phyloP scores from a whole-genome alignment of 495 filamentous ascomycete species.

The Acidomyces sp. region DNA sequence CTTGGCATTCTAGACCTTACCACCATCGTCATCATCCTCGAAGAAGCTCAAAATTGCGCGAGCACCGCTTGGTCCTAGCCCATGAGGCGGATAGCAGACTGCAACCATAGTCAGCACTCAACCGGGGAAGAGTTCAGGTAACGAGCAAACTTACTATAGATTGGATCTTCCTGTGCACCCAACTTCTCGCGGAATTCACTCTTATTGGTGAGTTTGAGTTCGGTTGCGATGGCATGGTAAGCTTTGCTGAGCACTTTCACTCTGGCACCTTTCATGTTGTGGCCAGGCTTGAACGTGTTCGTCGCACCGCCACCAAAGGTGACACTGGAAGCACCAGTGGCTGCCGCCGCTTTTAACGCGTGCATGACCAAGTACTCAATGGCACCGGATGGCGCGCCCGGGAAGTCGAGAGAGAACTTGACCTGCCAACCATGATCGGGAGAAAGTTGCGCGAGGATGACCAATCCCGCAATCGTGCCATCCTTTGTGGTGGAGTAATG shows the following conservation, averaged over 20 bases:
- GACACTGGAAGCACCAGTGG: slow-evolving; percentile 47
- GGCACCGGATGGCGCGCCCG: slow-evolving; percentile 58
- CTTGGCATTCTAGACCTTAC: slow-evolving; percentile 16
- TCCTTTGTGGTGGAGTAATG: slow-evolving; percentile 57
- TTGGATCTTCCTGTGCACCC: slow-evolving; percentile 59
- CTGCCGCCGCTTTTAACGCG: slow-evolving; percentile 56
- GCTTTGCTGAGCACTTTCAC: slow-evolving; percentile 62
- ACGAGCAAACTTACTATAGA: slow-evolving; percentile 35
- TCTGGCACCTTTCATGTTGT: slow-evolving; percentile 59
- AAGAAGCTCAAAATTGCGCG: slow-evolving; percentile 72
- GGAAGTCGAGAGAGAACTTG: slow-evolving; percentile 81
- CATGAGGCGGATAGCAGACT: slow-evolving; percentile 69
- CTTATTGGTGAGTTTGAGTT: slow-evolving; percentile 67
- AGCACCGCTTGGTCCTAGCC: slow-evolving; percentile 60
- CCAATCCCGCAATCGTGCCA: slow-evolving; percentile 56
- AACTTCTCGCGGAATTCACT: slow-evolving; percentile 80
- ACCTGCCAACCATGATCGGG: slow-evolving; percentile 72
- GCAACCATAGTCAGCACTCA: not conserved
- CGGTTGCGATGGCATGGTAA: slow-evolving; percentile 62
- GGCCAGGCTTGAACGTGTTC: slow-evolving; percentile 51
- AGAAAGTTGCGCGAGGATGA: slow-evolving; percentile 59
- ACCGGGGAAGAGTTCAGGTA: not conserved
- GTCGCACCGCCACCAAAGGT: slow-evolving; percentile 73
- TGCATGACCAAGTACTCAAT: slow-evolving; percentile 69
- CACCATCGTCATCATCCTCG: slow-evolving; percentile 46